Base-by-base conservation (phyloP, 1,139 yeast species). In the Keqinozyma sinolaborantium region DNA sequence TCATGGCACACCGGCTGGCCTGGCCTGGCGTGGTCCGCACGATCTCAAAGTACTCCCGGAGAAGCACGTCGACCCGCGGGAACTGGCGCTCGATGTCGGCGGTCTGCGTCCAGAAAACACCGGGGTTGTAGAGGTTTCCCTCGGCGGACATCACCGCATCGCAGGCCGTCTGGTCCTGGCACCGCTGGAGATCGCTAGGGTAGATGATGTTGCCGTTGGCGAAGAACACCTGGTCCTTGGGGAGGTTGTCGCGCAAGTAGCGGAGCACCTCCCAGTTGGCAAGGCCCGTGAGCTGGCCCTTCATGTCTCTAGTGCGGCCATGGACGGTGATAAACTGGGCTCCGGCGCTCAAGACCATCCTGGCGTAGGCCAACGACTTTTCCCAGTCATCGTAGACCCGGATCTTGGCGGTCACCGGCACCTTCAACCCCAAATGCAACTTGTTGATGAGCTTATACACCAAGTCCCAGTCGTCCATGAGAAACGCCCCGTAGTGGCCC, bases 71-170 rank as follows among this genome's bases (percentile, higher is more conserved):
- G 3, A 90, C 94, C 36, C 97, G 70, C 3, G 97, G 95, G 50
- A 78, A 88, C 38, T 77, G 82, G 43, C 64, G 79, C 23, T 85
- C 88, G 14, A 64, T 66, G 39, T 80, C 76, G 16, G 70, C 52
- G 8, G 53, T 42, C 31, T 60, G 53, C 1, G 77, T 69, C 81
- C 82, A 76, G 53, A 94, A 92, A 0, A 90, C 78, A 3, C 95
- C 97, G 0, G 99, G 98, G 48, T 94, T 94, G 58, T 83, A 85
- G 27, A 94, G 64, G 50, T 88, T 88, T 0, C 96, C 96, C 56
- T 94, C 99, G 0, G 98, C 98, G 27, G 95, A 82, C 98, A 94
- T 94, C 14, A 92, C 94, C 0, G 92, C 97, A 60, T 94, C 97
- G 44, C 94, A 83, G 0, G 61, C 62, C 1, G 86, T 77, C 14